Evolutionary conservation across 148 eudicot species (phyloP).

Genomic region (Diospyros kaki): DNA sequence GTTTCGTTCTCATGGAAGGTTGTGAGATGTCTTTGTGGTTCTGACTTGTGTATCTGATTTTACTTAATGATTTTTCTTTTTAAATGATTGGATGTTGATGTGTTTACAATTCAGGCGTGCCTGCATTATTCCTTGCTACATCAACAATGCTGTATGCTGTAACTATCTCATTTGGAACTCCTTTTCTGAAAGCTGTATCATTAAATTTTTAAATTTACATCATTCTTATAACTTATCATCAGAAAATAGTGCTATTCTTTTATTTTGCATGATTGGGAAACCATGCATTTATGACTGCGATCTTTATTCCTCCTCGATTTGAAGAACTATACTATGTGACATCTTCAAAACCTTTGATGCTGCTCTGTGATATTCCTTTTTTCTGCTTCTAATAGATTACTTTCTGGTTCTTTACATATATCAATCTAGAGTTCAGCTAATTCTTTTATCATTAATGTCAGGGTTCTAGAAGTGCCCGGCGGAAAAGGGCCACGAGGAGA

Average conservation of each 20-base stretch:
- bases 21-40: background rate
- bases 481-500: slow-evolving; percentile 49
- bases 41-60: background rate
- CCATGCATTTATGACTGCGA: too few species aligned
- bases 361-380: too few species aligned
- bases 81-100: background rate
- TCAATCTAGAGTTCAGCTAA: background rate
- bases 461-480: slow-evolving; percentile 54
- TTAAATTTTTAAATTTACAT: too few species aligned
- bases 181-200: too few species aligned
- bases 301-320: too few species aligned
- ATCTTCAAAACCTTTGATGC: background rate
- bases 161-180: too few species aligned
- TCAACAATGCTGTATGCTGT: too few species aligned
- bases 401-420: background rate
- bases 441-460: slow-evolving; percentile 16
- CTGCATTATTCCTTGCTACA: too few species aligned
- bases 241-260: too few species aligned
- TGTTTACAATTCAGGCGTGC: background rate
- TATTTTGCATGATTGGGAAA: too few species aligned
- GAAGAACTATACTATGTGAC: too few species aligned
- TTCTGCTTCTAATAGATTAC: background rate
- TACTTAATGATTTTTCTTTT: background rate
- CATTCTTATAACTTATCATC: too few species aligned
- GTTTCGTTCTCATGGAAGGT: background rate